Evolutionary conservation across 2,329 filamentous ascomycete genomes (phyloP).

Genomic region (Trichophyton benhamiae): DNA sequence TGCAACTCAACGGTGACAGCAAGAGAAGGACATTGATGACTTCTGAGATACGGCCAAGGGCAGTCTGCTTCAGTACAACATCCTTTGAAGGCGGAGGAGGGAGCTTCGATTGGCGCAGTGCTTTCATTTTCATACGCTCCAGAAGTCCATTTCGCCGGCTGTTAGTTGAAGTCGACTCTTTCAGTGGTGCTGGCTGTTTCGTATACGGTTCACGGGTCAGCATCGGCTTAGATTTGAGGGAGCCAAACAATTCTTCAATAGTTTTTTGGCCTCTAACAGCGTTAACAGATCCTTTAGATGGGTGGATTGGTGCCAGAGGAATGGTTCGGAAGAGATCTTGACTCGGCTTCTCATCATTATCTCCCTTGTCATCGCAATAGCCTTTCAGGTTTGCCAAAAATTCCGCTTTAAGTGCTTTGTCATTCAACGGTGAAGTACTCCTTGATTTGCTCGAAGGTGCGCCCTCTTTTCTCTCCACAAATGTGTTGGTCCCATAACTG

Average conservation of each 20-base stretch:
- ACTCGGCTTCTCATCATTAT: conserved; percentile 21
- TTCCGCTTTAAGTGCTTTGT: conserved; percentile 36
- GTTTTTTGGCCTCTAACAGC: background rate
- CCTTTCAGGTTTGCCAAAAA: conserved; percentile 40
- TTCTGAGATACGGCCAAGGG: conserved; percentile 56
- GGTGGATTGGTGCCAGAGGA: conserved; percentile 25
- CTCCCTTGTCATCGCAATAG: conserved; percentile 33
- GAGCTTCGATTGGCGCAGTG: conserved; percentile 38
- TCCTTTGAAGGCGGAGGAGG: conserved; percentile 37
- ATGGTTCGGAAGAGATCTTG: conserved; percentile 24
- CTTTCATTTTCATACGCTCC: conserved; percentile 63
- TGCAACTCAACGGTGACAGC: conserved; percentile 35
- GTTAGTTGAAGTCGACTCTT: conserved; percentile 18
- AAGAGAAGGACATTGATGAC: conserved; percentile 56
- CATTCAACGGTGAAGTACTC: conserved; percentile 23
- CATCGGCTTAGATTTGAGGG: conserved; percentile 23
- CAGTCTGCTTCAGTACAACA: conserved; percentile 50
- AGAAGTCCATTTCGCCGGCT: conserved; percentile 50
- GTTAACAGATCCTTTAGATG: conserved; percentile 8
- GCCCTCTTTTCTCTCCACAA: conserved; percentile 22
- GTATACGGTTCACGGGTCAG: conserved; percentile 18
- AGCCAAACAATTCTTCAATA: background rate
- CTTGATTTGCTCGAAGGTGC: conserved; percentile 4
- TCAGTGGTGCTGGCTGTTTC: conserved; percentile 11
- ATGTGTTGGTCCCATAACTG: conserved; percentile 31